Percentiles rank a stretch among this genome's conserved stretches.
phyloP scores from a whole-genome alignment of 805 yeast species.

The Cyberlindnera petersonii region DNA sequence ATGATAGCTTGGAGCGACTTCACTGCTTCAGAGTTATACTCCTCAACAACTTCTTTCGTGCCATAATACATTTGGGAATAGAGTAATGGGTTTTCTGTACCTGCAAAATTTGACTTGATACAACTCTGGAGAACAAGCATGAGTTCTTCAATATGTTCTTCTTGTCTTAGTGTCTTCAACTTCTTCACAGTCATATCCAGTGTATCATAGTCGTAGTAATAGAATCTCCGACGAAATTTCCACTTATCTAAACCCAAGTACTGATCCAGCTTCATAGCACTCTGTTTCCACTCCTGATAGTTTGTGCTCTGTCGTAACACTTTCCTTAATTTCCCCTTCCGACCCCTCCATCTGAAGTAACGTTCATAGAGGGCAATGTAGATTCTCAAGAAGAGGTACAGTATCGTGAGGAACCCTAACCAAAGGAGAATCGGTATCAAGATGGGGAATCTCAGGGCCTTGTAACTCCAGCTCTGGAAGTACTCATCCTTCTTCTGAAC shows the following conservation, averaged over 20 bases:
- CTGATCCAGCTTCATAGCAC: slow-evolving; percentile 55
- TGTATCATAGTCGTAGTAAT: slow-evolving; percentile 65
- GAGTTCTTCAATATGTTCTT: slow-evolving; percentile 42
- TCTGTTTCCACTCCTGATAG: slow-evolving; percentile 59
- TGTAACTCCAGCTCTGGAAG: slow-evolving; percentile 39
- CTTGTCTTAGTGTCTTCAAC: slow-evolving; percentile 27
- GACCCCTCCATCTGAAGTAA: slow-evolving; percentile 57
- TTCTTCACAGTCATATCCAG: slow-evolving; percentile 44
- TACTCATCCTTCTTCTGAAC: slow-evolving; percentile 23
- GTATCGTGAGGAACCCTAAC: slow-evolving; percentile 45
- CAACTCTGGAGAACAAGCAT: slow-evolving; percentile 60
- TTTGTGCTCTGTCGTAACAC: slow-evolving; percentile 44
- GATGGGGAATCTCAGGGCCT: slow-evolving; percentile 62
- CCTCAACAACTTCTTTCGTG: slow-evolving; percentile 56
- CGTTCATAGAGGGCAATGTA: slow-evolving; percentile 64
- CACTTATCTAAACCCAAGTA: slow-evolving; percentile 58
- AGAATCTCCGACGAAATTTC: slow-evolving; percentile 40
- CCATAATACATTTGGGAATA: slow-evolving; percentile 77
- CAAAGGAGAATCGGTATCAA: slow-evolving; percentile 49
- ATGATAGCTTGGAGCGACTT: slow-evolving; percentile 42
- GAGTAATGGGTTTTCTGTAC: slow-evolving; percentile 65
- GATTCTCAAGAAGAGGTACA: slow-evolving; percentile 51
- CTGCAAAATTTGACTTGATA: slow-evolving; percentile 70
- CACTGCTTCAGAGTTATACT: slow-evolving; percentile 51
- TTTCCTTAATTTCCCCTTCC: slow-evolving; percentile 45